Conservation (phyloP, 768 basidiomycete species). For the Lactarius indigo region DNA sequence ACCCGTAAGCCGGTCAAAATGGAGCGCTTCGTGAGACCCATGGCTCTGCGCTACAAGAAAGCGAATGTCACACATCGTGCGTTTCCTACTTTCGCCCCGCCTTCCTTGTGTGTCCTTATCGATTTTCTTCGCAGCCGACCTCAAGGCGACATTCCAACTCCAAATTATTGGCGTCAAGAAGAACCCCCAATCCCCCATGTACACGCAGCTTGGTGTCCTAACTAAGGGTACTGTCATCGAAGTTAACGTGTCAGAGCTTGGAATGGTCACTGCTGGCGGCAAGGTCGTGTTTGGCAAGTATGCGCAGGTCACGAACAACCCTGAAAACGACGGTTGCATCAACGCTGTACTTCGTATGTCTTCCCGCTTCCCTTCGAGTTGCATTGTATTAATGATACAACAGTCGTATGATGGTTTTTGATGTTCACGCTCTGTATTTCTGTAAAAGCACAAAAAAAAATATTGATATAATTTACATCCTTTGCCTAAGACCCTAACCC, state of each 20-base stretch:
- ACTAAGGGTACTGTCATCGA: constrained; percentile 99
- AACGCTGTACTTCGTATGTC: constrained; percentile 87
- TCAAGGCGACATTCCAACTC: constrained; percentile 98
- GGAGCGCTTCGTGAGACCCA: constrained; percentile 96
- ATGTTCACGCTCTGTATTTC: constrained; percentile 4
- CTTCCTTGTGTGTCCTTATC: not conserved
- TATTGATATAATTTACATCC: not conserved
- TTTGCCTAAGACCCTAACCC: constrained; percentile 17
- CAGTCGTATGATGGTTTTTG: constrained; percentile 15
- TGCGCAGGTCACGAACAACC: constrained; percentile 91
- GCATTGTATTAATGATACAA: not conserved
- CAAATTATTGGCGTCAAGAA: constrained; percentile 98
- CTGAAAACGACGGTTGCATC: constrained; percentile 95
- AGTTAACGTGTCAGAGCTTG: constrained; percentile 97
- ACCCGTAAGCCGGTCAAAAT: constrained; percentile 98
- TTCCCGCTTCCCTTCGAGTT: not conserved
- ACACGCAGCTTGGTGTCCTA: constrained; percentile 92
- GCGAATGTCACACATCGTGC: constrained; percentile 98
- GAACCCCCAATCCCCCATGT: constrained; percentile 99
- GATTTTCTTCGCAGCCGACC: constrained; percentile 63
- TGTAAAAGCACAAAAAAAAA: not conserved
- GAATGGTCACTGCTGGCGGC: constrained; percentile 95
- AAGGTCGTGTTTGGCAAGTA: constrained; percentile 94
- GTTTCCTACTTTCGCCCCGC: constrained; percentile 28
- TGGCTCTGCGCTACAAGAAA: constrained; percentile 97